A percentile compares a stretch with the other conserved stretches of the same genome.
Evolutionary conservation across 2,329 filamentous ascomycete genomes (phyloP).

Genomic region (Phaeosphaeria sp.): DNA sequence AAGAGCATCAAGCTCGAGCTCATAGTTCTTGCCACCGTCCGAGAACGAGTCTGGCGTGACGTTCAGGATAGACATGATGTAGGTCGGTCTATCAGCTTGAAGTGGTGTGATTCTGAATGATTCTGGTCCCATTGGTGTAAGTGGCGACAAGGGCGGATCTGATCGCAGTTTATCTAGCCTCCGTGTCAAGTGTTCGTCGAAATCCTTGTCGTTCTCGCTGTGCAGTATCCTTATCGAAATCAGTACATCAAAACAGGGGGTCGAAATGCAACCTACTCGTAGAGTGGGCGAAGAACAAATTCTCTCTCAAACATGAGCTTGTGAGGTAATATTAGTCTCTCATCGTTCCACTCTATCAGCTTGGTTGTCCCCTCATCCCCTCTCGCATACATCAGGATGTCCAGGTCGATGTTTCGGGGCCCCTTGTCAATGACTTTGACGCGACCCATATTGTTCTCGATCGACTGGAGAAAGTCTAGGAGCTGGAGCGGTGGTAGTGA

Average conservation of each 20-base stretch:
- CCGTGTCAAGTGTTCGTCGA: neutral
- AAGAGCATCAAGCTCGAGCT: slow-evolving; percentile 56
- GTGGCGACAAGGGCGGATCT: slow-evolving; percentile 46
- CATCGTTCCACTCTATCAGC: slow-evolving; percentile 50
- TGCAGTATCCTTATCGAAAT: slow-evolving; percentile 29
- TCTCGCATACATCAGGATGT: slow-evolving; percentile 78
- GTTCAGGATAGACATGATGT: slow-evolving; percentile 93
- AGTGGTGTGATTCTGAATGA: slow-evolving; percentile 34
- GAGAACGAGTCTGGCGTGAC: slow-evolving; percentile 97
- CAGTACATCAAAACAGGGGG: slow-evolving; percentile 14
- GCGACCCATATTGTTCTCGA: slow-evolving; percentile 81
- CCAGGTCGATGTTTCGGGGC: slow-evolving; percentile 91
- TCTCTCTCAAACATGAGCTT: slow-evolving; percentile 85
- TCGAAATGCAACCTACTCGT: slow-evolving; percentile 64
- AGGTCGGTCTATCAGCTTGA: slow-evolving; percentile 60
- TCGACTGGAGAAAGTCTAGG: slow-evolving; percentile 79
- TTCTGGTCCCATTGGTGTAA: slow-evolving; percentile 47
- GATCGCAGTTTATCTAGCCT: slow-evolving; percentile 25
- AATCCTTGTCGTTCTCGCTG: slow-evolving; percentile 6
- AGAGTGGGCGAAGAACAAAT: slow-evolving; percentile 88
- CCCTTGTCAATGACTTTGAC: slow-evolving; percentile 90
- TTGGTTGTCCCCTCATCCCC: neutral
- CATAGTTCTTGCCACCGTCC: slow-evolving; percentile 71
- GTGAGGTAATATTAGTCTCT: slow-evolving; percentile 85
- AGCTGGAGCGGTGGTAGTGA: slow-evolving; percentile 75